A percentile compares a stretch with the other conserved stretches of the same genome.
Conservation (phyloP, 148 eudicot species). For the Rhododendron henanense region DNA sequence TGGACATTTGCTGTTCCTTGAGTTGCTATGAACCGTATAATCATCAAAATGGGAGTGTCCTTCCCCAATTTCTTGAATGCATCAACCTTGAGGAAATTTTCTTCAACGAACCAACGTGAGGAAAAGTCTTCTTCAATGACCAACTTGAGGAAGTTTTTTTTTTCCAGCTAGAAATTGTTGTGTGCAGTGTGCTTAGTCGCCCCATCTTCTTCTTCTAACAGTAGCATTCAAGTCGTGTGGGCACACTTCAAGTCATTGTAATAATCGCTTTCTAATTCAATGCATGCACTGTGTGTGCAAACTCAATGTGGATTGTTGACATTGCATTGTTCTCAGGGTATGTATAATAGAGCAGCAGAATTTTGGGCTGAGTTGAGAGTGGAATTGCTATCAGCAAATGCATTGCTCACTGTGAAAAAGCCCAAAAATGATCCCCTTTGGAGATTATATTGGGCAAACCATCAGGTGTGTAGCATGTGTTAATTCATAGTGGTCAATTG, state of each 20-base stretch:
- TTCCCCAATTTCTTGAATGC: not conserved
- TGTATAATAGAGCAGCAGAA: conserved; percentile 84
- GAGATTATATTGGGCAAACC: conserved; percentile 96
- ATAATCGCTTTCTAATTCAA: not conserved
- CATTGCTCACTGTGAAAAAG: conserved; percentile 50
- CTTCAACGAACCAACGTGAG: not conserved
- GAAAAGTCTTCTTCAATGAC: not conserved
- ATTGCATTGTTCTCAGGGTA: conserved; percentile 47
- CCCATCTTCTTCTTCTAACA: not conserved
- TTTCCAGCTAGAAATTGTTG: not conserved
- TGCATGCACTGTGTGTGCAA: not conserved
- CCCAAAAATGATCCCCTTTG: conserved; percentile 76
- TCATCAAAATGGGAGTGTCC: not conserved
- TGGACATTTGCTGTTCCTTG: not conserved
- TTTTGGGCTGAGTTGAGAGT: conserved; percentile 97
- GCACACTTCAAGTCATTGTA: not conserved
- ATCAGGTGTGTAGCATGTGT: conserved; percentile 55
- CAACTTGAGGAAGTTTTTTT: not conserved
- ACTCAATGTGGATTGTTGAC: not conserved
- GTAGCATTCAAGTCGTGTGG: not conserved
- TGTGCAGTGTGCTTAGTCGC: not conserved
- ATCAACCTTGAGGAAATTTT: not conserved
- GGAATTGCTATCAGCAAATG: conserved; percentile 69
- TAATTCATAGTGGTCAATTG: not conserved
- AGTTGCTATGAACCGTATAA: not conserved